Percentiles rank a stretch among this genome's conserved stretches.
Conservation (phyloP, 306 rosid species). For the Malus sylvestris region DNA sequence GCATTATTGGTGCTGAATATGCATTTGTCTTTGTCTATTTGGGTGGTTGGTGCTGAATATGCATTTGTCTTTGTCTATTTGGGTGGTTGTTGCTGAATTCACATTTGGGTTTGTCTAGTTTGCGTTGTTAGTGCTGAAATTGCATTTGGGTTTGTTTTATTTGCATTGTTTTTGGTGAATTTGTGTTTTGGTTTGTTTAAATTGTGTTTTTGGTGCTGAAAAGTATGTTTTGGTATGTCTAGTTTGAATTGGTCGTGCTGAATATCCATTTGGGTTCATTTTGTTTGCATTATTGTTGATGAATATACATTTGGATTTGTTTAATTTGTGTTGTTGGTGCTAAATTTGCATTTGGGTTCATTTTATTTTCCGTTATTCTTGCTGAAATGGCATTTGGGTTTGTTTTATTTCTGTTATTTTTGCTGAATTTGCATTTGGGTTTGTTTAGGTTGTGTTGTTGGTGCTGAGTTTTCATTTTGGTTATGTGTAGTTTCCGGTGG, state of each 20-base stretch:
- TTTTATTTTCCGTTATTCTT: constrained; percentile 29
- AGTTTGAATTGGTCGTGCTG: no score
- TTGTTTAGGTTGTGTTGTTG: neutral
- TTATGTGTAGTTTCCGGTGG: constrained; percentile 73
- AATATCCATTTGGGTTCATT: no score
- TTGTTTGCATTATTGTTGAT: no score
- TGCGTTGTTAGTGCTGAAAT: neutral
- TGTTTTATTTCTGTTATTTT: no score
- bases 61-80: neutral
- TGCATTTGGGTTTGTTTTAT: neutral
- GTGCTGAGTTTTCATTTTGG: neutral
- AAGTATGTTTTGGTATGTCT: no score
- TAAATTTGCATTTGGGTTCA: neutral
- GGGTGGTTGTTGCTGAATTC: neutral
- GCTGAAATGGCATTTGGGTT: neutral
- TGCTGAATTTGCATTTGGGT: neutral
- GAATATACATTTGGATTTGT: neutral
- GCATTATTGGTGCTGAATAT: neutral
- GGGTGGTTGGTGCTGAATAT: neutral
- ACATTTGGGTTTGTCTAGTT: constrained; percentile 33
- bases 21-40: neutral
- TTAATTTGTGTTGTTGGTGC: neutral
- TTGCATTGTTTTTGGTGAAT: neutral
- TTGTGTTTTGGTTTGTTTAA: neutral
- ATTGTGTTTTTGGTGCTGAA: neutral